Base-by-base conservation (phyloP, 2,329 filamentous ascomycete genomes). In the Neurospora sp. region DNA sequence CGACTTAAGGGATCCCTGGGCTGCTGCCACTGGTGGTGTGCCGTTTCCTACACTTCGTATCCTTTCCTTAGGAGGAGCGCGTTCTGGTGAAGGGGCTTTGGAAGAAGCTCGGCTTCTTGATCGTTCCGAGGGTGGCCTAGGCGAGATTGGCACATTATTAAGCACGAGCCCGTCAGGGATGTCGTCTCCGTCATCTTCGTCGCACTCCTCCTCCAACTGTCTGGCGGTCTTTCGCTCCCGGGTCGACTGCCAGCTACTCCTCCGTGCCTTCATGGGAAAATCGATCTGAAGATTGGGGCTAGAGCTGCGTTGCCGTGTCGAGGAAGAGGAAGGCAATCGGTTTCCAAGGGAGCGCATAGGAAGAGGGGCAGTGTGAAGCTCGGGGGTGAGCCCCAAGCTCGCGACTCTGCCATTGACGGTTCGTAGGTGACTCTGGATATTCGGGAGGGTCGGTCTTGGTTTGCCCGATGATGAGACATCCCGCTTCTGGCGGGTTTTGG, bases 131-230 rank as follows among this genome's bases (percentile, higher is more conserved):
- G 82, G 82, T 1, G 88, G 88, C 1, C 88, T 84, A n/a, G 92
- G 92, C 0, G 92, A 94, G 66, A 96, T 88, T 5, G 92, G 92
- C 2, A 96, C 89, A 73, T 96, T 96, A 80, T 92, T 91, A 66
- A 96, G 86, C 68, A 93, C 85, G 33, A 92, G 86, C 69, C 92
- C 91, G 36, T 94, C 91, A 0, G 92, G 92, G 38, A 96, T 89
- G 70, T 92, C 88, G 76, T 93, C 91, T 69, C 88, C 89, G 69
- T 93, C 90, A 74, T 94, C 91, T 67, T 90, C 88, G 74, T 92
- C 89, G 72, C 86, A 94, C 77, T 95, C 92, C 69, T 87, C 86
- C 77, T 96, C 92, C 68, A 93, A 82, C 75, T 94, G 88, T 71
- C 89, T 81, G 0, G 87, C 84, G 0, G 89, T 88, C 78, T 93